Evolutionary conservation across 306 rosid genomes (phyloP).

Genomic region (Elaeagnus macrophylla): DNA sequence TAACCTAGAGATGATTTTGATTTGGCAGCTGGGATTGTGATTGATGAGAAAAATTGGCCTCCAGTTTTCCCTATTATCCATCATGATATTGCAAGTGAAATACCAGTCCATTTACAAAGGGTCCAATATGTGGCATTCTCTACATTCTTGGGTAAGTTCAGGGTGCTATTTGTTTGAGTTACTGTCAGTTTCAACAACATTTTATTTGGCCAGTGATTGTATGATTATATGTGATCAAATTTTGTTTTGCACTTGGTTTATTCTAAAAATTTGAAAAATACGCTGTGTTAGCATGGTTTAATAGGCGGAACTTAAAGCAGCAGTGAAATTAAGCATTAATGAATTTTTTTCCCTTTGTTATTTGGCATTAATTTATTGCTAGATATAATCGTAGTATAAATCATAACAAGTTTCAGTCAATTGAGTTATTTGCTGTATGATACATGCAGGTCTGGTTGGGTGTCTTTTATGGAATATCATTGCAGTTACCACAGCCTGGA

Average conservation of each 20-base stretch:
- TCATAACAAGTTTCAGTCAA: background rate
- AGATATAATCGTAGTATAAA: background rate
- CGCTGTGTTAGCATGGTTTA: no score
- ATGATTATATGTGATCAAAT: no score
- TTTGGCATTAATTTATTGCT: no score
- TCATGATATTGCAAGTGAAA: constrained; percentile 79
- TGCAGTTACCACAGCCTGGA: constrained; percentile 75
- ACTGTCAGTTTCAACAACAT: background rate
- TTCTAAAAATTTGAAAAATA: no score
- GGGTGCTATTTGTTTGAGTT: constrained; percentile 9
- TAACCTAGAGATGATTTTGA: constrained; percentile 7
- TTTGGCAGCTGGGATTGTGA: constrained; percentile 66
- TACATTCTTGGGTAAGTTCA: constrained; percentile 73
- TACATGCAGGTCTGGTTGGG: constrained; percentile 53
- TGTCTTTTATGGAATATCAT: constrained; percentile 76
- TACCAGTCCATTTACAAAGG: constrained; percentile 86
- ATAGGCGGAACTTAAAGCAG: no score
- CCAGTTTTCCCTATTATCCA: constrained; percentile 85
- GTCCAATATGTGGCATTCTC: constrained; percentile 81
- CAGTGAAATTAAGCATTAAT: no score
- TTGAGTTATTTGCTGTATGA: constrained; percentile 16
- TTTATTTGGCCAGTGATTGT: background rate
- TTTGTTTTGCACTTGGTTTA: no score
- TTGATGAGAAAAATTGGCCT: constrained; percentile 93
- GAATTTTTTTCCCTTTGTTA: no score